Percentiles rank a stretch among this genome's conserved stretches.
phyloP scores from a whole-genome alignment of 1,284 basidiomycete species.

The Ustilago vetiveriae region DNA sequence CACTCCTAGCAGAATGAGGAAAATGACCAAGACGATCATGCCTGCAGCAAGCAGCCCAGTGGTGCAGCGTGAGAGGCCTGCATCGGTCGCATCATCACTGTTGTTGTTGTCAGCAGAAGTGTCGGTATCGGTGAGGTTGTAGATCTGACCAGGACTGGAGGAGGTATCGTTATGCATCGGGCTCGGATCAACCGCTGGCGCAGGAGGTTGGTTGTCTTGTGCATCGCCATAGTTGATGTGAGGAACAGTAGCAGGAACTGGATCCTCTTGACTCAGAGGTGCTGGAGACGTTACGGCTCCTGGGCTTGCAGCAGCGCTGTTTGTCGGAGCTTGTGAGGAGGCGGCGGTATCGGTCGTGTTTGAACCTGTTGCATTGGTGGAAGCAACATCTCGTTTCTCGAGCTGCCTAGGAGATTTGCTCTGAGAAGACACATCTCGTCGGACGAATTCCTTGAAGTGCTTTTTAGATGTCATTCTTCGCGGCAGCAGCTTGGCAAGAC shows the following conservation, averaged over 20 bases:
- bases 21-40: neutral
- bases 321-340: neutral
- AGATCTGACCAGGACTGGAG: neutral
- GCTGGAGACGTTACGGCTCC: too few species aligned
- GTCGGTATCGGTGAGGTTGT: neutral
- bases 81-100: neutral
- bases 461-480: neutral
- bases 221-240: constrained; percentile 7
- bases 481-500: neutral
- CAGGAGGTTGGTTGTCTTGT: neutral
- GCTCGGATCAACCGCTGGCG: neutral
- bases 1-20: constrained; percentile 1
- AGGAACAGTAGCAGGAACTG: neutral
- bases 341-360: neutral
- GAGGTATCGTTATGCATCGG: constrained; percentile 23
- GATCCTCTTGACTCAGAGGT: neutral
- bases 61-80: neutral
- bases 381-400: too few species aligned
- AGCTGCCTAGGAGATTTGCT: too few species aligned
- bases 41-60: constrained; percentile 1
- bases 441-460: neutral
- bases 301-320: neutral
- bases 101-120: neutral
- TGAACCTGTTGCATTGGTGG: neutral
- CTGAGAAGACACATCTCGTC: neutral